Conservation (phyloP, 108 stramenopile genomes). For the Thalassiosira profunda region DNA sequence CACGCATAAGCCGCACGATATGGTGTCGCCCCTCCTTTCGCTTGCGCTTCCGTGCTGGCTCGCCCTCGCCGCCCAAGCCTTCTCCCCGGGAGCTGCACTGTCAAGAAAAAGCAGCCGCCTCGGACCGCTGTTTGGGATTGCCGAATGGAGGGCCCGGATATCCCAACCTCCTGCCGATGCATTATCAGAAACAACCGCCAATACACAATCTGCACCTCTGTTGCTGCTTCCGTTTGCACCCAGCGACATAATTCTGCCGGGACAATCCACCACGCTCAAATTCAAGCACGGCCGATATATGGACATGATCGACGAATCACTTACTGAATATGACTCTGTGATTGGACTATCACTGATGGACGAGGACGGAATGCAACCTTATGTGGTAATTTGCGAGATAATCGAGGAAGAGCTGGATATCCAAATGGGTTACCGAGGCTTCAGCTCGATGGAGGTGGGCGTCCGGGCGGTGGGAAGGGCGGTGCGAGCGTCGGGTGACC, state of each 20-base stretch:
- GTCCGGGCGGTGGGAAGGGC: constrained; percentile 39
- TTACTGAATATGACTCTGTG: constrained; percentile 33
- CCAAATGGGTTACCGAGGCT: constrained; percentile 29
- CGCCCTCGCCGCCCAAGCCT: too few species aligned
- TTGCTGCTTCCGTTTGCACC: constrained; percentile 33
- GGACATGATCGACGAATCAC: constrained; percentile 43
- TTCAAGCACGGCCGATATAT: constrained; percentile 46
- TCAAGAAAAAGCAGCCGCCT: too few species aligned
- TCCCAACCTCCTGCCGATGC: too few species aligned
- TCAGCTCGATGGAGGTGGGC: constrained; percentile 32
- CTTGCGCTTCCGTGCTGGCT: too few species aligned
- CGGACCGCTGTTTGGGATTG: too few species aligned
- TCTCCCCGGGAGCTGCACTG: too few species aligned
- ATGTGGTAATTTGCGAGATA: constrained; percentile 35
- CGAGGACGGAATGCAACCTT: constrained; percentile 34
- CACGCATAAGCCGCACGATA: too few species aligned
- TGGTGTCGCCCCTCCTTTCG: too few species aligned
- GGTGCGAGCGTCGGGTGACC: background rate
- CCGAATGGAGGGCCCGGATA: too few species aligned
- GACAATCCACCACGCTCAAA: constrained; percentile 27
- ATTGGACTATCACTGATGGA: constrained; percentile 31
- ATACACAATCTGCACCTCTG: too few species aligned
- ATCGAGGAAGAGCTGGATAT: constrained; percentile 31
- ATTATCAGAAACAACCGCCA: too few species aligned
- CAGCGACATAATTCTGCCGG: constrained; percentile 27